Percentiles rank a stretch among this genome's conserved stretches.
These are phyloP conservation scores for Thymus mandschuricus DNA, from an alignment of 257 asterid species.

Conservation along the genomic window DNA sequence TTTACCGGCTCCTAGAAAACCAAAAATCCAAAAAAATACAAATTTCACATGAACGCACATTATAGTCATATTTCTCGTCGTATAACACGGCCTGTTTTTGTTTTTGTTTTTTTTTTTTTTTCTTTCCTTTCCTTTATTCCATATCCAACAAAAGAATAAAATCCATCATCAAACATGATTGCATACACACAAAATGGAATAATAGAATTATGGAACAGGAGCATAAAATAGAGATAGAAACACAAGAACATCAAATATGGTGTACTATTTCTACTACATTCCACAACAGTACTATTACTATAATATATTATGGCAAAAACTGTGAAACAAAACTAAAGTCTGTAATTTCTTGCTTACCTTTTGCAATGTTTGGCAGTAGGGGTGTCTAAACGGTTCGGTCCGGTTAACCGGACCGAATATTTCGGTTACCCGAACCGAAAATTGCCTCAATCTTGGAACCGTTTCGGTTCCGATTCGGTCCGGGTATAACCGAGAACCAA, in stretches of 20 bases:
- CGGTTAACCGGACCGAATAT: no score
- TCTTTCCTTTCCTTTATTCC: no score
- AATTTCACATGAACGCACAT: background rate
- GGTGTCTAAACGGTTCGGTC: no score
- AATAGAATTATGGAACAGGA: constrained; percentile 2
- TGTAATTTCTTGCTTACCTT: constrained; percentile 17
- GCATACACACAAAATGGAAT: background rate
- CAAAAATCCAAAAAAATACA: constrained; percentile 2
- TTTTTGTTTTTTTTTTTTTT: no score
- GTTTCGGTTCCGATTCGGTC: no score
- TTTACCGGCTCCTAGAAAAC: background rate
- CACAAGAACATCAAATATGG: constrained; percentile 9
- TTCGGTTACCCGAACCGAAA: no score
- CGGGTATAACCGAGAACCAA: no score
- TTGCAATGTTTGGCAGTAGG: background rate
- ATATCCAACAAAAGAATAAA: background rate
- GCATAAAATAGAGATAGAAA: constrained; percentile 19
- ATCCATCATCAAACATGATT: background rate
- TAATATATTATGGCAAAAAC: background rate
- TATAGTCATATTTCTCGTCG: constrained; percentile 4
- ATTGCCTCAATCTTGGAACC: no score
- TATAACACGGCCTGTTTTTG: background rate
- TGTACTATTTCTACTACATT: constrained; percentile 3
- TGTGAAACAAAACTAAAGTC: background rate
- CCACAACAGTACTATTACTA: background rate